A percentile compares a stretch with the other conserved stretches of the same genome.
Evolutionary conservation across 2,329 filamentous ascomycete species (phyloP).

Genomic region (Xylaria sp.): DNA sequence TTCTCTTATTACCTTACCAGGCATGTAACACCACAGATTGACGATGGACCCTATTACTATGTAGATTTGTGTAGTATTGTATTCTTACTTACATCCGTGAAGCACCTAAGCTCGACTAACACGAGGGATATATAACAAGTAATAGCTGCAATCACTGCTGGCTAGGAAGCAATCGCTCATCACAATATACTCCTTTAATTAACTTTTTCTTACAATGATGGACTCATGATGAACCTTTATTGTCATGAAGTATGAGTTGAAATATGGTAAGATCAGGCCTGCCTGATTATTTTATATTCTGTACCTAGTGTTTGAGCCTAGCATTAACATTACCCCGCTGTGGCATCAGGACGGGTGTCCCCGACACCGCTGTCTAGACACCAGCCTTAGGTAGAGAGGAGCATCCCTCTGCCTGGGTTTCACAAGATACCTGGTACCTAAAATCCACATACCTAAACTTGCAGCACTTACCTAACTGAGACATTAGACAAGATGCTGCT

Average conservation of each 20-base stretch:
- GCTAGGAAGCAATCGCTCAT: background rate
- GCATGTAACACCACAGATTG: no score
- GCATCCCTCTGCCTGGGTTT: no score
- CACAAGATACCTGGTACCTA: background rate
- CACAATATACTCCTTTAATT: background rate
- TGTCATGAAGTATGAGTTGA: no score
- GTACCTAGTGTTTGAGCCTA: background rate
- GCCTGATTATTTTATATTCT: no score
- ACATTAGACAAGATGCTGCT: slow-evolving; percentile 22
- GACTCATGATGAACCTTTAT: no score
- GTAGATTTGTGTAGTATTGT: no score
- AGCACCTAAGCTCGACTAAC: no score
- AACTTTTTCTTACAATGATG: background rate
- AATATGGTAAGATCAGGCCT: no score
- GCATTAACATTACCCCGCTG: slow-evolving; percentile 6
- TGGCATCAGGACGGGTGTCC: slow-evolving; percentile 1
- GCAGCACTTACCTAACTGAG: slow-evolving; percentile 7
- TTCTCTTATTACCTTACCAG: no score
- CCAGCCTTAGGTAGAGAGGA: background rate
- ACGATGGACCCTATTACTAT: no score
- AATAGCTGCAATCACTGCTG: background rate
- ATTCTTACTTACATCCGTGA: no score
- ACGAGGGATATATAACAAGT: no score
- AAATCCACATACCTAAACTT: background rate
- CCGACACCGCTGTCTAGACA: slow-evolving; percentile 2